Conservation (phyloP, 495 filamentous ascomycete genomes). For the Collariella sp. region DNA sequence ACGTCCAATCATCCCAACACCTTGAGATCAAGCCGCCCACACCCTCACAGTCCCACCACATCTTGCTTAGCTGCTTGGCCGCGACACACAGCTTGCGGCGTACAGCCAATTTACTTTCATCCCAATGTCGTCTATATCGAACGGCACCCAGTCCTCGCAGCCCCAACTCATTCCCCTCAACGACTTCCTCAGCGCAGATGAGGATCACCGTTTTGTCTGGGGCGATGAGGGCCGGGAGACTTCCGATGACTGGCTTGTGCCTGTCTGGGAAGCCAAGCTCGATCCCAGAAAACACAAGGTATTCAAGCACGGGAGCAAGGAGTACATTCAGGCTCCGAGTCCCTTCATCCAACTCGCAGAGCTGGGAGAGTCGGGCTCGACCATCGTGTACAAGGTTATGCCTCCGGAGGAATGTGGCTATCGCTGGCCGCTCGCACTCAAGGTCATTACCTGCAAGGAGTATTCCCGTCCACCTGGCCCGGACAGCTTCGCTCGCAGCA, state of each 20-base stretch:
- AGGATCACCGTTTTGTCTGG: slow-evolving; percentile 24
- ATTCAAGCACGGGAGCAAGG: slow-evolving; percentile 24
- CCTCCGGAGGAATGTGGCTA: slow-evolving; percentile 17
- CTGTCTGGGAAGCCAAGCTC: slow-evolving; percentile 18
- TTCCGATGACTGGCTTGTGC: slow-evolving; percentile 17
- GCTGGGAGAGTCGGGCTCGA: slow-evolving; percentile 26
- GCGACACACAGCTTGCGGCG: neutral
- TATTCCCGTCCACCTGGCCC: slow-evolving; percentile 19
- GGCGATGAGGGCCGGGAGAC: slow-evolving; percentile 16
- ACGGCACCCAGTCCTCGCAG: slow-evolving; percentile 20
- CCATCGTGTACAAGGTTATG: slow-evolving; percentile 24
- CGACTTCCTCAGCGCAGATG: slow-evolving; percentile 17
- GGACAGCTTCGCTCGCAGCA: slow-evolving; percentile 19
- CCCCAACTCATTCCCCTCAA: slow-evolving; percentile 12
- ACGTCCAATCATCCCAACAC: neutral
- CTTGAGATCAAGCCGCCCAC: too few relatives aligned
- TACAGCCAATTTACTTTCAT: neutral
- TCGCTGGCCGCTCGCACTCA: slow-evolving; percentile 23
- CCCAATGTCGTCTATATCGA: slow-evolving; percentile 16
- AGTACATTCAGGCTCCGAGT: slow-evolving; percentile 20
- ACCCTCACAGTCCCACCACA: neutral
- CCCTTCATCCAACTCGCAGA: slow-evolving; percentile 19
- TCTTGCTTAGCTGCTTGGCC: neutral
- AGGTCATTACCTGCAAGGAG: slow-evolving; percentile 28
- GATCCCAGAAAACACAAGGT: slow-evolving; percentile 26